Percentiles rank a stretch among this genome's conserved stretches.
phyloP scores from a whole-genome alignment of 805 yeast species.

The Nakazawaea populi region DNA sequence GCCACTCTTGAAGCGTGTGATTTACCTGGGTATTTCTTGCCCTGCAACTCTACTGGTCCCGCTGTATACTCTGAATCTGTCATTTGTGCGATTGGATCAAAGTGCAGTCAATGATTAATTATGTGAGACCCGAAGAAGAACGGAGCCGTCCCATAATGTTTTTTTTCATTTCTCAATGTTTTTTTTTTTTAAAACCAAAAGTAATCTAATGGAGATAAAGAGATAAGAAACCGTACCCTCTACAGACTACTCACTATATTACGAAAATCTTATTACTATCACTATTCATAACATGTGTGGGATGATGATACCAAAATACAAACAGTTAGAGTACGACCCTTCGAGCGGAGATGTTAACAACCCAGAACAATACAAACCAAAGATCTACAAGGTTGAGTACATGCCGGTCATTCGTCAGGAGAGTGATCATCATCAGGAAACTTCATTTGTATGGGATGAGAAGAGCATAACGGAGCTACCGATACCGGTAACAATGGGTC shows the following conservation, averaged over 20 bases:
- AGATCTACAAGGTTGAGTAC: conserved; percentile 23
- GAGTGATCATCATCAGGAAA: too few species aligned
- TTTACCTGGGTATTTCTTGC: conserved; percentile 75
- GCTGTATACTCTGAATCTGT: not conserved
- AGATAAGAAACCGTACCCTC: not conserved
- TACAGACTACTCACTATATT: too few species aligned
- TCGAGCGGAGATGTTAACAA: conserved; percentile 21
- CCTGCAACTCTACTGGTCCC: conserved; percentile 15
- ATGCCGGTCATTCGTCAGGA: not conserved
- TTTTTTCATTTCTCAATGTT: not conserved
- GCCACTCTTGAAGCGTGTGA: conserved; percentile 57
- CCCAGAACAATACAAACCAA: conserved; percentile 24
- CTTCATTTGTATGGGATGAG: not conserved
- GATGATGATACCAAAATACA: conserved; percentile 5
- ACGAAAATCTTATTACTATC: not conserved
- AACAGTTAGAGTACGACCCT: conserved; percentile 24
- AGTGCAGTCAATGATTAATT: too few species aligned
- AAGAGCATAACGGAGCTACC: not conserved
- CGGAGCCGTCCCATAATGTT: not conserved
- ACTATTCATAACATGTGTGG: conserved; percentile 1
- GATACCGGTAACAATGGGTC: not conserved
- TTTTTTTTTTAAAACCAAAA: too few species aligned
- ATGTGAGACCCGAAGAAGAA: not conserved
- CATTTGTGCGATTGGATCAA: not conserved
- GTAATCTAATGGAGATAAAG: not conserved